Evolutionary conservation across 805 yeast species (phyloP), one percentile per base, ranked within the genome.

Genomic region (Metschnikowia gelsemii): DNA sequence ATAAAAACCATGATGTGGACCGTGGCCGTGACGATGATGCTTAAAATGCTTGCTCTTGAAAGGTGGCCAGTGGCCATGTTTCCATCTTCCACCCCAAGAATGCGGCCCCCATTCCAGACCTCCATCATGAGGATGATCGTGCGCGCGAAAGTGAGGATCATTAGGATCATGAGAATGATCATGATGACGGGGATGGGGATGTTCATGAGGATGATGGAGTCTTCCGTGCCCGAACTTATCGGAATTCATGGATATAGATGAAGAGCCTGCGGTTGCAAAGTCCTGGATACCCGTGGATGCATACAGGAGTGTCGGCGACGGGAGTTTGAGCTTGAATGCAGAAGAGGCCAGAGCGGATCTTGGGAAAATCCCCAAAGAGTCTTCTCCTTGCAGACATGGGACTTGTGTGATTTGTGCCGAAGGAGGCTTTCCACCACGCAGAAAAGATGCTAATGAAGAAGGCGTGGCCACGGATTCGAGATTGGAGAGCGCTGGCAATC

Each of bases 281-380:
- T 47, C 51, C 21, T 25, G 32, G 20, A 21, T 27, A 9, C 32
- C 32, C 12, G 35, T n/a, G 7, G 49, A 41, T 6, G 46, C 37
- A 20, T 35, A 33, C 49, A 45, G 49, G 13, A 39, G 46, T 3
- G 49, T 38, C 7, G 51, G 51, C 4, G 47, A 42, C 21, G 46
- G 49, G 23, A 45, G 44, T 20, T 35, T 41, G 25, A 39, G 34
- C 17, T 28, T 39, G 38, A 33, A 33, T n/a, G 40, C 9, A 9
- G 28, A 17, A 8, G 19, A 16, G 8, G 29, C 12, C n/a, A n/a
- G n/a, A n/a, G n/a, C n/a, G n/a, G n/a, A n/a, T n/a, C 8, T 22
- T 22, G 25, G 25, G 32, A 11, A 7, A 11, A n/a, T 8, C 32
- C 19, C n/a, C 21, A 30, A 30, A 11, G 11, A 16, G 32, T 11